Evolutionary conservation across 2,329 filamentous ascomycete species (phyloP), one percentile per base, ranked within the genome.

Genomic region (Xylariaceae sp.): DNA sequence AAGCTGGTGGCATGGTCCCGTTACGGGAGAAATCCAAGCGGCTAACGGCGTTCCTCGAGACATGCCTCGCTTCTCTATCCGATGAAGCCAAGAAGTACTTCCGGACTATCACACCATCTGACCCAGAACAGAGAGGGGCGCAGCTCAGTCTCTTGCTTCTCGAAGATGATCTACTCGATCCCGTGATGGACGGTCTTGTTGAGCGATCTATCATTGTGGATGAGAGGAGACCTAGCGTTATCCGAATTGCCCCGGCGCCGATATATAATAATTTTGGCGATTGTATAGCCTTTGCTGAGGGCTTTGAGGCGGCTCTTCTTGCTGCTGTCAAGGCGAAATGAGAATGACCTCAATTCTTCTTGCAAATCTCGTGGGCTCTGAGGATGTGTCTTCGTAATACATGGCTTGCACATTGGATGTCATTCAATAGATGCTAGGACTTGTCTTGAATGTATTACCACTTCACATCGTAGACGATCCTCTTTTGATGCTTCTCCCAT

Each of bases 261-360:
- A 60, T 91, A 47, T 92, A 90, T 66, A 91, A 90, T 60, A 79
- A 73, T 0, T 89, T 82, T 61, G 64, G 65, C 25, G 87, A 91
- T 48, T 66, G 79, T 80, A 47, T 82, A 68, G 69, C 63, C 14
- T 88, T 88, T 60, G 74, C 68, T 4, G 54, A 64, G 35, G 68
- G 61, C 12, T 69, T 76, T 44, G 56, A 64, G 38, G 22, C 54
- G 8, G 59, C 56, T 11, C 38, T 64, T 16, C 40, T 61, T 3
- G 52, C 54, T 14, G 49, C 56, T 6, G 50, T 55, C 35, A 55
- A 55, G 40, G 42, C 43, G 5, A 48, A 39, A 40, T n/a, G n/a
- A n/a, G n/a, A n/a, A n/a, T n/a, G n/a, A n/a, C n/a, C n/a, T n/a
- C n/a, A n/a, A n/a, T n/a, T n/a, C n/a, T n/a, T n/a, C n/a, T n/a